Base-by-base conservation (phyloP, 108 stramenopile genomes). In the Cyclotella choctawhatcheeana region DNA sequence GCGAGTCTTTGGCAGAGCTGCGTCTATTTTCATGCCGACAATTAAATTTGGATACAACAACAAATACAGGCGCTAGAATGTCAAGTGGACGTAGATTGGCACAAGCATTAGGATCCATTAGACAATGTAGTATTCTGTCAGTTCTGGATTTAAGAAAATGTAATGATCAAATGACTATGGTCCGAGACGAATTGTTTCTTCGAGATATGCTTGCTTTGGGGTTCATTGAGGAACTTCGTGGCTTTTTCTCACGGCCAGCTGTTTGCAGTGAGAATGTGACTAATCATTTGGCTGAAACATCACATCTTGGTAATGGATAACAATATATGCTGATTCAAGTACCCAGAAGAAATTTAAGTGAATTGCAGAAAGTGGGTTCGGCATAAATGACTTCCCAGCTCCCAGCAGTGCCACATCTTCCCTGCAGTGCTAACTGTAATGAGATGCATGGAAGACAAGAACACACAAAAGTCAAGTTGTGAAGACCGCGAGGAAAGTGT, bases 381-480 rank as follows among this genome's bases (percentile, higher is more conserved):
- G n/a, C n/a, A n/a, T n/a, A n/a, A n/a, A n/a, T n/a, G n/a, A n/a
- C n/a, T n/a, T n/a, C n/a, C n/a, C n/a, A n/a, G n/a, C n/a, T n/a
- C n/a, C n/a, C n/a, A n/a, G n/a, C n/a, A n/a, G n/a, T n/a, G n/a
- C n/a, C n/a, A n/a, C n/a, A n/a, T n/a, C n/a, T n/a, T n/a, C n/a
- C n/a, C n/a, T n/a, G n/a, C n/a, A n/a, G n/a, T n/a, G n/a, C n/a
- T n/a, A n/a, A n/a, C n/a, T n/a, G n/a, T 90, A 6, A 74, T 86
- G 51, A 90, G 89, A 60, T 58, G 76, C 40, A 76, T 90, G 18
- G 92, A 93, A 31, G 84, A 89, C 22, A 81, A 93, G 44, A 26
- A 58, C 14, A 93, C 92, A 12, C 89, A 89, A 61, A 51, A 76
- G 18, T 66, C 50, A 53, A 91, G 69, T 64, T 25, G 64, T 82